Conservation (phyloP, 768 basidiomycete species). For the Mycena galericulata region DNA sequence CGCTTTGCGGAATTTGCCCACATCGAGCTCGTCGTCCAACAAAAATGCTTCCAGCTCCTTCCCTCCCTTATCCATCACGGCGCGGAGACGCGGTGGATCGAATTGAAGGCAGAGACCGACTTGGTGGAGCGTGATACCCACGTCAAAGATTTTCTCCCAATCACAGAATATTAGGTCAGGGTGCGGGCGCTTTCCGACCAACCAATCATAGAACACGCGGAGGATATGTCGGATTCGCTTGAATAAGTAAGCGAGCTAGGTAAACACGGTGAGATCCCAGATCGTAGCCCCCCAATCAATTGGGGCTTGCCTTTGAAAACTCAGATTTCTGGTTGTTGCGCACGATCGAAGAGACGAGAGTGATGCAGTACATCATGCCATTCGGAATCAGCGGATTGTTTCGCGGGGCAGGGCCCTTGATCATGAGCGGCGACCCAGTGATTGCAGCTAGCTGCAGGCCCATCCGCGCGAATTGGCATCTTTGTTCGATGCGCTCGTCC, state of each 20-base stretch:
- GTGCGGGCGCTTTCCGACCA: conserved; percentile 28
- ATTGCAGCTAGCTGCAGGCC: conserved; percentile 4
- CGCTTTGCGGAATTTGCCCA: conserved; percentile 38
- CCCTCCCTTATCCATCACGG: conserved; percentile 29
- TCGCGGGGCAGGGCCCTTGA: conserved; percentile 28
- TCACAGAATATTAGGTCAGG: conserved; percentile 43
- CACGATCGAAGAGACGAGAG: conserved; percentile 12
- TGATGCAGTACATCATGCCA: conserved; percentile 39
- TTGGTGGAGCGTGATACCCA: conserved; percentile 41
- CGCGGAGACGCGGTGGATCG: conserved; percentile 37
- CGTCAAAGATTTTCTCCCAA: conserved; percentile 36
- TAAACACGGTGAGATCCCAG: not conserved
- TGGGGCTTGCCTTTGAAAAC: conserved; percentile 1
- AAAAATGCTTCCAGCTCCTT: conserved; percentile 41
- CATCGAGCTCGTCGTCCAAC: conserved; percentile 41
- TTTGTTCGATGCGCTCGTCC: conserved; percentile 11
- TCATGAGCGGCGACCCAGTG: not conserved
- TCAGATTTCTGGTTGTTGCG: conserved; percentile 8
- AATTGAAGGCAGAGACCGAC: conserved; percentile 42
- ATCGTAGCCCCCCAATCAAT: conserved; percentile 16
- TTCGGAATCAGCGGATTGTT: conserved; percentile 38
- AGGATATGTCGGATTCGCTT: conserved; percentile 41
- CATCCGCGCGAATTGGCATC: conserved; percentile 13
- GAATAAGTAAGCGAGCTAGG: conserved; percentile 38
- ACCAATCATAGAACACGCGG: conserved; percentile 41